phyloP scores from a whole-genome alignment of 179 eudicot species.

The Heliamphora pulchella region DNA sequence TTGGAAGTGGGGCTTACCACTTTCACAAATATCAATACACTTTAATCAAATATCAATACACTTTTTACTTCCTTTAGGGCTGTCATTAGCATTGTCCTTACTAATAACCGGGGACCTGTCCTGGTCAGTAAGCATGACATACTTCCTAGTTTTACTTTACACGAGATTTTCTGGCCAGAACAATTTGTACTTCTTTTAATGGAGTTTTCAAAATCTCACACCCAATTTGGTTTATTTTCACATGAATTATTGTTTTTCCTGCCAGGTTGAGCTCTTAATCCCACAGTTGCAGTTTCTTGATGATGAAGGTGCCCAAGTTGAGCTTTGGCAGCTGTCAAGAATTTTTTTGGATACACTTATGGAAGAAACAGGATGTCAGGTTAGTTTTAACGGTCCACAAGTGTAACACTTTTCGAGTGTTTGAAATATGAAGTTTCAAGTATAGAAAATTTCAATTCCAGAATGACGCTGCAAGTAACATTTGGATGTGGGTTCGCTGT shows the following conservation, averaged over 20 bases:
- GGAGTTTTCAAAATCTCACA: neutral
- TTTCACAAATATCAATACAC: no score
- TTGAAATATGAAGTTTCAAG: neutral
- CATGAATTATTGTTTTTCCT: slow-evolving; percentile 3
- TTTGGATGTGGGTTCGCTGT: no score
- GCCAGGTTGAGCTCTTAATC: slow-evolving; percentile 88
- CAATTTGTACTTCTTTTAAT: neutral
- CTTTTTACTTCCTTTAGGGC: no score
- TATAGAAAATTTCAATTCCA: neutral
- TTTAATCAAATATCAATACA: no score
- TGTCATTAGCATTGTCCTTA: no score
- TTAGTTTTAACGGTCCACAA: slow-evolving; percentile 21
- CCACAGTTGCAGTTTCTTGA: slow-evolving; percentile 98
- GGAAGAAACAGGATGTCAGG: slow-evolving; percentile 86
- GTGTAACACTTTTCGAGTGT: neutral
- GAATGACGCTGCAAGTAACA: neutral
- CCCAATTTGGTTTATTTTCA: slow-evolving; percentile 2
- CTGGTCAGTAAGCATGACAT: neutral
- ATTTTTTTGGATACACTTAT: slow-evolving; percentile 78
- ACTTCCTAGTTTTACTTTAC: neutral
- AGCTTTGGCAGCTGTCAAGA: slow-evolving; percentile 90
- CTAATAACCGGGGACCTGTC: neutral
- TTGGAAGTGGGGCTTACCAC: no score
- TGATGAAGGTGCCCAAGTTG: slow-evolving; percentile 96
- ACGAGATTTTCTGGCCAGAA: neutral